A percentile compares a stretch with the other conserved stretches of the same genome.
Evolutionary conservation across 2,329 filamentous ascomycete species (phyloP).

Genomic region (Aureobasidium musti): DNA sequence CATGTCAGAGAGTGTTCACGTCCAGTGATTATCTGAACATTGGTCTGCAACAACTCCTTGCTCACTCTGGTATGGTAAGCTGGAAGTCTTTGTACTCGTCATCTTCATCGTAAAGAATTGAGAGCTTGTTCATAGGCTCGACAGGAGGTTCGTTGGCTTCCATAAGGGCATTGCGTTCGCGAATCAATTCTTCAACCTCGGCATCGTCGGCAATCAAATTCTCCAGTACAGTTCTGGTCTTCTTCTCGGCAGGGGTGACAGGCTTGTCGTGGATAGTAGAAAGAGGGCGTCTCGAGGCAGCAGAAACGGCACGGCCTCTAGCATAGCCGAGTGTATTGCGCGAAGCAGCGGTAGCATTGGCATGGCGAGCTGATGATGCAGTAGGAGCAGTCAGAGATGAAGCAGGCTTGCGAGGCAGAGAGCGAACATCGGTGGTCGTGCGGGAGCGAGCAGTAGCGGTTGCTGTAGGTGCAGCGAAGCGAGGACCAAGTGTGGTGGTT

Average conservation of each 20-base stretch:
- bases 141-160: not conserved
- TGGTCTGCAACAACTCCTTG: not conserved
- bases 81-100: slow-evolving; percentile 34
- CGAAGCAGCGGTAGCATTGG: slow-evolving; percentile 66
- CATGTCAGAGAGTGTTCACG: not conserved
- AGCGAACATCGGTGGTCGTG: slow-evolving; percentile 35
- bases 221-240: slow-evolving; percentile 19
- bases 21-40: too few relatives aligned
- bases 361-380: slow-evolving; percentile 49
- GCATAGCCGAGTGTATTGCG: slow-evolving; percentile 83
- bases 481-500: slow-evolving; percentile 24
- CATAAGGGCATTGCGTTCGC: slow-evolving; percentile 8
- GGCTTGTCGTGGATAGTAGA: slow-evolving; percentile 28
- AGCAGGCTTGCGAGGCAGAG: slow-evolving; percentile 47
- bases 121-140: slow-evolving; percentile 29
- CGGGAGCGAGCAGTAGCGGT: slow-evolving; percentile 45
- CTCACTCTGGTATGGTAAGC: slow-evolving; percentile 27
- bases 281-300: slow-evolving; percentile 40
- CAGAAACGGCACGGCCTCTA: slow-evolving; percentile 65
- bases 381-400: slow-evolving; percentile 40
- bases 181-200: slow-evolving; percentile 36
- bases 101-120: slow-evolving; percentile 32
- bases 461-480: slow-evolving; percentile 45
- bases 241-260: slow-evolving; percentile 30
- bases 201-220: slow-evolving; percentile 24